Evolutionary conservation across 495 filamentous ascomycete genomes (phyloP), one percentile per base, ranked within the genome.

Genomic region (Lichina pygmaea): DNA sequence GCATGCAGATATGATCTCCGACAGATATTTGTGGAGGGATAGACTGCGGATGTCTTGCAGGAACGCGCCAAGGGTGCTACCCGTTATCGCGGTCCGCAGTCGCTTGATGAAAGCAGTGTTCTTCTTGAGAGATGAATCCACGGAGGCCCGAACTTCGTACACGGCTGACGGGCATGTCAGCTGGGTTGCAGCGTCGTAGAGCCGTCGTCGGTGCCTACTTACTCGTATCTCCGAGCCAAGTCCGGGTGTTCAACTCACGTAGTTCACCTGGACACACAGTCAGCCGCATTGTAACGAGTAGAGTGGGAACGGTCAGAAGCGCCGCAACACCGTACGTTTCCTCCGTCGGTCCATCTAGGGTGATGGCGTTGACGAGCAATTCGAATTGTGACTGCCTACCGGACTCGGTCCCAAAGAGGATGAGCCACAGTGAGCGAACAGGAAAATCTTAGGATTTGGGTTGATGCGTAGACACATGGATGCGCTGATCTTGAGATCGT

Each of bases 81-180:
- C 64, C 47, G 73, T 84, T 49, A 95, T 77, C 38, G 84, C 81
- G 31, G 89, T 93, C 34, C 89, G 81, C 34, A 95, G 67, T 45
- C 91, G 79, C 60, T 93, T 94, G 58, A 99, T 99, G 59, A 95
- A 94, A 48, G 86, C 86, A 10, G 89, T 99, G 55, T 99, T 99
- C 62, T 95, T 99, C 66, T 93, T 95, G 53, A 99, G 68, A 33
- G 86, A 86, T 13, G 91, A 93, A 58, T 99, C 91, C 50, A 99
- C 77, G 30, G 83, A 50, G 47, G 71, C 67, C 58, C 67, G 71
- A 48, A 86, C 73, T 34, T 73, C 67, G 57, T 92, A 91, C 33
- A 91, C 60, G 64, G 80, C 86, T 93, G 53, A 38, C 50, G 17
- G 44, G 24, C 48, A 50, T 37, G 50, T 54, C 16, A 55, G 49